A percentile compares a stretch with the other conserved stretches of the same genome.
Evolutionary conservation across 2,329 filamentous ascomycete species (phyloP).

Genomic region (Penicillium paneum): DNA sequence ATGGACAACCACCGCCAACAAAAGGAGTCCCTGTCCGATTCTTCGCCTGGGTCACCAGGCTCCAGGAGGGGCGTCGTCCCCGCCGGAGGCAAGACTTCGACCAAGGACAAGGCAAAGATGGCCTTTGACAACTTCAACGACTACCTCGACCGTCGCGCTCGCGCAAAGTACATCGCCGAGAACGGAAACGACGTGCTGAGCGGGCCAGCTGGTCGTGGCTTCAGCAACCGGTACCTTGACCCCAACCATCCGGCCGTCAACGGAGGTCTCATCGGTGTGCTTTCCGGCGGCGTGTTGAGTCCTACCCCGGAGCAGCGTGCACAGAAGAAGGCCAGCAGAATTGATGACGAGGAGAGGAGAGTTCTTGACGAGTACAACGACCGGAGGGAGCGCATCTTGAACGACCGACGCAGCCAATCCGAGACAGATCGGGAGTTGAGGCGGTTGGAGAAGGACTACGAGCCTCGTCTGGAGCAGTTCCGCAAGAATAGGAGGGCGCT

Average conservation of each 20-base stretch:
- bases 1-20: background rate
- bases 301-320: background rate
- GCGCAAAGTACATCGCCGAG: background rate
- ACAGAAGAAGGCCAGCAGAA: background rate
- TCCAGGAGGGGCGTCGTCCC: background rate
- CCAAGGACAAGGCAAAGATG: background rate
- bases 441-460: background rate
- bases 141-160: conserved; percentile 4
- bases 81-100: background rate
- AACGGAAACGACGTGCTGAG: background rate
- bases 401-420: background rate
- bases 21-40: background rate
- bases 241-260: conserved; percentile 50
- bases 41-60: background rate
- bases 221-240: conserved; percentile 48
- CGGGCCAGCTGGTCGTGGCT: conserved; percentile 20
- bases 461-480: background rate
- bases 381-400: background rate
- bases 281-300: conserved; percentile 41
- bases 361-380: background rate
- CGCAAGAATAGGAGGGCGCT: background rate
- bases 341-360: background rate
- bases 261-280: conserved; percentile 44
- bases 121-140: conserved; percentile 3
- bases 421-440: background rate